These are phyloP conservation scores for Takashimella koratensis DNA, from an alignment of 1,284 basidiomycete genomes.

Conservation along the genomic window DNA sequence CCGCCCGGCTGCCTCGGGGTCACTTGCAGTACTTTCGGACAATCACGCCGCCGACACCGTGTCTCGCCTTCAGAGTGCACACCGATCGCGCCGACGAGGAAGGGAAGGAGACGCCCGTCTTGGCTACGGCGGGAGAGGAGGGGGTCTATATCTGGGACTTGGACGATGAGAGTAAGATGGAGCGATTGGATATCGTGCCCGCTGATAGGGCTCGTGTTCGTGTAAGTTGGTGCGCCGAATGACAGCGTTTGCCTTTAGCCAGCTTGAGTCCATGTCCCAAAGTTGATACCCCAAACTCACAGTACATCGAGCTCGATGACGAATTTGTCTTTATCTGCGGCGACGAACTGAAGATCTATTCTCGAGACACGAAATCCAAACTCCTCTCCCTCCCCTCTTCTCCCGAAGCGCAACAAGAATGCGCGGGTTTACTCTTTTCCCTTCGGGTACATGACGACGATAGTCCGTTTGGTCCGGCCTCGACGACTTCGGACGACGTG, in stretches of 20 bases:
- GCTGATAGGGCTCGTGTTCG: slow-evolving; percentile 15
- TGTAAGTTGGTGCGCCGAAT: slow-evolving; percentile 24
- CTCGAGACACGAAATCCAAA: slow-evolving; percentile 19
- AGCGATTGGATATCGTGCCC: slow-evolving; percentile 16
- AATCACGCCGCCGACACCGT: slow-evolving; percentile 28
- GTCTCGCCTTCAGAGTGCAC: slow-evolving; percentile 35
- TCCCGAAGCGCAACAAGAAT: background rate
- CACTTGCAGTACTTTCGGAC: slow-evolving; percentile 34
- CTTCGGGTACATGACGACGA: background rate
- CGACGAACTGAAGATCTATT: slow-evolving; percentile 28
- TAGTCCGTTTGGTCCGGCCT: background rate
- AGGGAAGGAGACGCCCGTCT: slow-evolving; percentile 19
- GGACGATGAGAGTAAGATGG: slow-evolving; percentile 27
- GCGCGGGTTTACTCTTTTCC: background rate
- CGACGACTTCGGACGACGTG: background rate
- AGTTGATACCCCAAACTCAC: no score
- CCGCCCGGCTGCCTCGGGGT: slow-evolving; percentile 25
- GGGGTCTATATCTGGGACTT: slow-evolving; percentile 39
- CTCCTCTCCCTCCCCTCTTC: slow-evolving; percentile 23
- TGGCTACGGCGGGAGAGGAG: slow-evolving; percentile 25
- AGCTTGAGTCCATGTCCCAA: no score
- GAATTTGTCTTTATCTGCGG: slow-evolving; percentile 40
- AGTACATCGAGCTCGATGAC: slow-evolving; percentile 49
- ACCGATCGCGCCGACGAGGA: slow-evolving; percentile 25
- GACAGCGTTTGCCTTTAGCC: no score